Evolutionary conservation across 2,329 filamentous ascomycete genomes (phyloP).

Genomic region (Curvularia verruculosa): DNA sequence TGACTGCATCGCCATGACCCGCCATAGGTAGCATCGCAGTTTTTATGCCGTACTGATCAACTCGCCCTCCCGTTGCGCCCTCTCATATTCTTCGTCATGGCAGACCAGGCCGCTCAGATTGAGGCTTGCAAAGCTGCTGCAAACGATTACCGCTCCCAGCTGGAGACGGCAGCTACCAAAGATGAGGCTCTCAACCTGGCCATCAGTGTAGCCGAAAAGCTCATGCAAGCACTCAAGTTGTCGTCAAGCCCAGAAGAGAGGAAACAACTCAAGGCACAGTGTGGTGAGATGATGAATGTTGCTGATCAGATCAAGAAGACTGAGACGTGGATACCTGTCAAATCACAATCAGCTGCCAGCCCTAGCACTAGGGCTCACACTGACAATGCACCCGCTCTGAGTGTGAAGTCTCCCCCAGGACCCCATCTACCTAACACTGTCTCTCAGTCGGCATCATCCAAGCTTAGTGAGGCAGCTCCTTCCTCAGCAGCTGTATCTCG

Average conservation of each 20-base stretch:
- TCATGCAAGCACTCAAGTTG: constrained; percentile 75
- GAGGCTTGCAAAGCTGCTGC: constrained; percentile 42
- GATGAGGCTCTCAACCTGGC: constrained; percentile 74
- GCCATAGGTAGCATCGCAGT: constrained; percentile 7
- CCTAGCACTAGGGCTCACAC: not conserved
- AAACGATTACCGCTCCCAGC: constrained; percentile 47
- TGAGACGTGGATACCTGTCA: constrained; percentile 30
- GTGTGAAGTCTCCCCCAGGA: not conserved
- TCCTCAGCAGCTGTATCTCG: constrained; percentile 18
- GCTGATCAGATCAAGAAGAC: constrained; percentile 76
- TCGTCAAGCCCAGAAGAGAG: constrained; percentile 68
- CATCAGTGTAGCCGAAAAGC: constrained; percentile 78
- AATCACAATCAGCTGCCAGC: constrained; percentile 7
- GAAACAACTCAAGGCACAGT: constrained; percentile 69
- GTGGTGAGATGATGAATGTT: constrained; percentile 69
- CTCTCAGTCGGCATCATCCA: not conserved
- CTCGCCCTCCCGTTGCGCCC: not conserved
- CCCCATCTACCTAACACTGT: not conserved
- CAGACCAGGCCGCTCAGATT: constrained; percentile 32
- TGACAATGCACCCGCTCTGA: not conserved
- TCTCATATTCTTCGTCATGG: constrained; percentile 29
- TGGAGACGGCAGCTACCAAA: constrained; percentile 59
- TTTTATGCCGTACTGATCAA: not conserved
- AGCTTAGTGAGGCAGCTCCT: not conserved
- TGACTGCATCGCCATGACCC: constrained; percentile 11